Evolutionary conservation across 176 grass and related monocot genomes (phyloP).

Genomic region (Zoysia japonica): DNA sequence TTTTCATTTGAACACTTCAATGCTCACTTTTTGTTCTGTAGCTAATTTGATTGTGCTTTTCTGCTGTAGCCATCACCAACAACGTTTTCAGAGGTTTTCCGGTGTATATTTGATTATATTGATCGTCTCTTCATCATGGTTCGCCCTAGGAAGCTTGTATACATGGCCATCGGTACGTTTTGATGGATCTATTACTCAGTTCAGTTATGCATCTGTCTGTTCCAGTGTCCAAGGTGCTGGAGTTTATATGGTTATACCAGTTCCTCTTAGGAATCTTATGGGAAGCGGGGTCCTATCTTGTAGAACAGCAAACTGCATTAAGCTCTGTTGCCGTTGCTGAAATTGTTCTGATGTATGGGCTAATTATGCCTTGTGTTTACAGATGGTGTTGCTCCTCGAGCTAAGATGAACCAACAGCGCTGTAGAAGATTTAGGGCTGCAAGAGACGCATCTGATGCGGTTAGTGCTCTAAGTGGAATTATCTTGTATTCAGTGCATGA

Average conservation of each 20-base stretch:
- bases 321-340: not conserved
- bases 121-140: constrained; percentile 96
- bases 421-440: constrained; percentile 97
- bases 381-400: constrained; percentile 98
- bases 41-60: constrained; percentile 6
- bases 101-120: constrained; percentile 99
- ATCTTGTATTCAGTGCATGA: constrained; percentile 28
- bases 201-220: not conserved
- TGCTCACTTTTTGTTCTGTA: not conserved
- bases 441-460: constrained; percentile 94
- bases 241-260: not conserved
- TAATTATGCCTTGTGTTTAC: constrained; percentile 28
- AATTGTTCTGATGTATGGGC: constrained; percentile 13
- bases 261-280: not conserved
- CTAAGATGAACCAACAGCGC: constrained; percentile 99
- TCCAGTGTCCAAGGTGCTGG: not conserved
- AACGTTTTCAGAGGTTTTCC: constrained; percentile 89
- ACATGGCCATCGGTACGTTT: constrained; percentile 96
- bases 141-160: constrained; percentile 88
- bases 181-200: constrained; percentile 6
- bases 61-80: constrained; percentile 70
- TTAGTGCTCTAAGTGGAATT: constrained; percentile 56
- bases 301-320: not conserved
- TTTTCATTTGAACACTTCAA: not conserved
- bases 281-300: not conserved